Evolutionary conservation across 2,329 filamentous ascomycete genomes (phyloP), one percentile per base, ranked within the genome.

Genomic region (Pleoardoris graminearum): DNA sequence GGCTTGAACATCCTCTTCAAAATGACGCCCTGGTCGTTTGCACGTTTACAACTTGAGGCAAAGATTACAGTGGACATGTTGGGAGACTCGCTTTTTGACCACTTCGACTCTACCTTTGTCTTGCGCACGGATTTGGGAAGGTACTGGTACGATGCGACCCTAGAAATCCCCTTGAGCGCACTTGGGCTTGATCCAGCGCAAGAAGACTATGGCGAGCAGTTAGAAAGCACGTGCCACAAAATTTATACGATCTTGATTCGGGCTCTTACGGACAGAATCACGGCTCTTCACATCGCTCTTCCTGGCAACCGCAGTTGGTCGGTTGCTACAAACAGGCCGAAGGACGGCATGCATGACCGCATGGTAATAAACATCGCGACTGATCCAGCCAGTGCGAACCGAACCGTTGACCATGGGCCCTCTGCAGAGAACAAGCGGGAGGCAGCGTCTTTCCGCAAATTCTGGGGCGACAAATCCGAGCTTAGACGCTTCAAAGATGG

Each of bases 381-480:
- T 42, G 85, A 97, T 62, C 80, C 89, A 1, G 79, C 82, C 32
- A 88, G 90, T 61, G 86, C 88, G 65, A 79, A 82, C 50, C 87
- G 92, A 27, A 82, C 86, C 41, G 89, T 97, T 57, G 94, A 99
- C 60, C 89, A 91, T 69, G 94, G 94, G 0, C 94, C 94, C 4
- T 77, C 87, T 1, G 90, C 91, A 1, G 92, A 97, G 68, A 84
- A 94, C 55, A 91, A 93, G 72, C 86, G 88, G 58, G 90, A 91
- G 58, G 88, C 91, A 21, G 85, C 86, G 8, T 82, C 81, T 27
- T 99, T 97, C 72, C 89, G 90, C 30, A 84, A 87, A 29, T 97
- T 99, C 70, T 99, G 95, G 94, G 94, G 93, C 6, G 88, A 93
- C 8, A 96, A 94, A 70, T 85, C 94, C 1, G 94, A 99, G 72